Base-by-base conservation (phyloP, 1,284 basidiomycete genomes). In the Gymnopus androsaceus region DNA sequence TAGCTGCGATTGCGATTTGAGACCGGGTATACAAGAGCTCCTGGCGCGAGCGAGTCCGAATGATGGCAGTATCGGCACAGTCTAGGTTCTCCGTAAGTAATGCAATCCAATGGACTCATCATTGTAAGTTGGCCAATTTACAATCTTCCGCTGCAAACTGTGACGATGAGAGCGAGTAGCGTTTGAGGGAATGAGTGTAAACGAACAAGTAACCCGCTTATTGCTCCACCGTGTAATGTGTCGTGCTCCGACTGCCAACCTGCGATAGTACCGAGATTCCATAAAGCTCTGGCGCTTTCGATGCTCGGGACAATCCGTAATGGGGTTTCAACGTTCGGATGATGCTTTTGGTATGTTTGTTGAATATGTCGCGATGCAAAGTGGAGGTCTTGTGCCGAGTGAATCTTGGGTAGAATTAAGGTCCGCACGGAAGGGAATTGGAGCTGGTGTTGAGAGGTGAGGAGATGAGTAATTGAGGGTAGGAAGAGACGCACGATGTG, bases 131-230 rank as follows among this genome's bases (percentile, higher is more conserved):
- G n/a, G n/a, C n/a, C 38, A 57, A 38, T 28, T 66, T 67, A 93
- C 92, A 95, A 66, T 96, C 93, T 73, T 95, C 93, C 31, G 92
- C 91, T 3, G 91, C 93, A 68, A 95, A 95, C 91, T 94, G 63
- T 21, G 14, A 17, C 5, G 17, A 31, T 31, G 17, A 46, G 28
- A 28, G 17, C 25, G 12, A 28, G 15, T 28, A 11, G 11, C n/a
- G n/a, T n/a, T n/a, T 55, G n/a, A 36, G 8, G 55, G 40, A 42
- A 42, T 12, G 25, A 27, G n/a, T 14, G 38, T 23, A 1, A 21
- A 30, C 37, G 9, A 25, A 33, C 54, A 46, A 44, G 28, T 12
- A 67, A 83, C 81, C 67, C 90, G 68, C 41, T 42, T n/a, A 42
- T 15, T 14, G 25, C 21, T 7, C 41, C 41, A 5, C 41, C 41